Base-by-base conservation (phyloP, 768 basidiomycete genomes). In the Podaxis mareebaensis region DNA sequence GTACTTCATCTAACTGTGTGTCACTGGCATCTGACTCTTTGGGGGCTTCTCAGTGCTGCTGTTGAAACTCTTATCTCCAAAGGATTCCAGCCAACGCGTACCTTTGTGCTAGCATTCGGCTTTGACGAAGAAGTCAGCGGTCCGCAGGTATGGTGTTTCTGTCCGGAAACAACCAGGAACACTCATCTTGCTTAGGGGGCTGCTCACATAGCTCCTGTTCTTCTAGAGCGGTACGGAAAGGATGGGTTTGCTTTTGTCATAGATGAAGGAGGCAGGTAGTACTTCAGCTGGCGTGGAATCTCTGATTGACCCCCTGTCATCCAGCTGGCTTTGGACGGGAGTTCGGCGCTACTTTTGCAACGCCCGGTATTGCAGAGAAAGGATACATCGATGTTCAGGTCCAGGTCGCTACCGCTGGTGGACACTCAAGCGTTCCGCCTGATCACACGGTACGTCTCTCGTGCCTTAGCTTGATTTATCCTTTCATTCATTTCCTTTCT, bases 401-500 rank as follows among this genome's bases (percentile, higher is more conserved):
- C n/a, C 82, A 87, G 61, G 85, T 95, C 7, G 75, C 81, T 13
- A 78, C 88, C 0, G 79, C 87, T 0, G 94, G 95, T 4, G 95
- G 95, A 0, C 95, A 96, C 73, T 95, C 93, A 0, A 91, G 89
- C 68, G 76, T 94, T 13, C 95, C 95, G 15, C 92, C 91, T 15
- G 68, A 75, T 2, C 93, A 97, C 67, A 96, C 94, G 2, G 90
- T 86, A 70, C 67, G 80, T 66, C 2, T 22, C 63, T 36, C 8
- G 20, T 49, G 40, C 33, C 15, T 51, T 12, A 12, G 49, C 5
- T 2, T 28, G 33, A 33, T 33, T 33, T 15, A 51, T 26, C n/a
- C 5, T 51, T 36, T 40, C 7, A 24, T n/a, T 52, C 2, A 60
- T 53, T 24, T 26, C 42, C 10, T 10, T 44, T 7, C 36, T 28